Evolutionary conservation across 108 stramenopile genomes (phyloP), one percentile per base, ranked within the genome.

Genomic region (Aurantiochytrium sp.): DNA sequence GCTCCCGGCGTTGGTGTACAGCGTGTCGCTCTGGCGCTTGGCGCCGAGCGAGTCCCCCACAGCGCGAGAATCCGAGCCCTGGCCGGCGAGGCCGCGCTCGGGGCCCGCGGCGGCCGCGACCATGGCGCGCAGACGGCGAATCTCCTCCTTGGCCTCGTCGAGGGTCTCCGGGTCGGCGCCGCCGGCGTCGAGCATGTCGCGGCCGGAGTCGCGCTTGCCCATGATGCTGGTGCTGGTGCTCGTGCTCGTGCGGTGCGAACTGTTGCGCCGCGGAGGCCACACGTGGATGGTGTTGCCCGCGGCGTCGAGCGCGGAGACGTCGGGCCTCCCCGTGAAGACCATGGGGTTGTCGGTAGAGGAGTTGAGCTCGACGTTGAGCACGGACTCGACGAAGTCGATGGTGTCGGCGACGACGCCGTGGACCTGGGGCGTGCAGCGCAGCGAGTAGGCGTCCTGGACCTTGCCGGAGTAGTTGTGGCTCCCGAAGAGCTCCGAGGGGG

Each of bases 301-400:
- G 17, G 45, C 73, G 32, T 81, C 73, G 37, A 87, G 41, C 34
- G 55, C 52, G 21, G 73, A 85, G 41, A 85, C 55, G 22, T 85
- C 69, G 32, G 50, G 59, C 55, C 39, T 34, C 6, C 34, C 87
- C 4, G 89, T 87, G 52, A 90, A 90, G 15, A 90, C 87, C 86
- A 90, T 86, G 22, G 89, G 89, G 89, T 90, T 90, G 81, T 90
- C 89, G 30, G 87, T 87, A 22, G 55, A 50, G 53, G 68, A 50
- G 87, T 90, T 90, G 52, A 87, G 54, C 81, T 90, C 89, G 10
- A 81, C 53, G 2, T 86, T 52, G 50, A 89, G 37, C 17, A 87
- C 31, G 10, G 36, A 37, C 19, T 53, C 52, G 12, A 89, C 87
- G 39, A 87, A 89, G 4, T 37, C 37, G 17, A 89, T 50, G 27